Evolutionary conservation across 1,284 basidiomycete genomes (phyloP), one percentile per base, ranked within the genome.

Genomic region (Meripilus lineatus): DNA sequence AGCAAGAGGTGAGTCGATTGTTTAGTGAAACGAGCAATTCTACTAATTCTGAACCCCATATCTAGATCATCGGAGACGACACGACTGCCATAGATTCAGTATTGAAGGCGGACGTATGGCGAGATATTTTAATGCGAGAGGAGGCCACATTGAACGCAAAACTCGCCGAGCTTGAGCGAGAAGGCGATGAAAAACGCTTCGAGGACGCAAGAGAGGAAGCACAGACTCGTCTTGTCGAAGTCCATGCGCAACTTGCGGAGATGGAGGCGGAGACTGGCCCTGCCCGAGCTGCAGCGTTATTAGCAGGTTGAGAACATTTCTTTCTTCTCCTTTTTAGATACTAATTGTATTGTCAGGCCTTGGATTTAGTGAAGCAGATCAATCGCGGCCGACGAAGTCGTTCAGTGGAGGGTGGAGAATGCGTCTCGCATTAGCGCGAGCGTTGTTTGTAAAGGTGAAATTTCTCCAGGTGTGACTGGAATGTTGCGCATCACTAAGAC

Each of bases 211-310:
- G 85, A 55, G 95, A 99, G 57, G 95, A 98, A 54, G 77, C 93
- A 2, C 81, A 85, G 2, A 74, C 79, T 2, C 76, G 93, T 39
- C 66, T 99, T n/a, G 85, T 90, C 2, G 96, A 99, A 53, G 87
- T 98, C 8, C 96, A 99, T 60, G 72, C 87, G 42, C 79, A 89
- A 44, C 69, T 99, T 38, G 81, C 94, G 28, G 96, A 99, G 39
- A 99, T 99, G 86, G 96, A 99, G 55, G 95, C 95, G 3, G 95
- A 93, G 61, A 95, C 89, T 53, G 96, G 94, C 4, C 96, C 96
- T 8, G 88, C 92, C 4, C 72, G 96, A 49, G 96, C 96, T 15
- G 93, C 93, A 4, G 78, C 89, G 5, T 70, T 98, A 22, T 74
- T 99, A 38, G 92, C 91, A 33, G 94, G 93, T 82, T 43, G 5